Evolutionary conservation across 768 basidiomycete genomes (phyloP).

Genomic region (Termitomyces sp.): DNA sequence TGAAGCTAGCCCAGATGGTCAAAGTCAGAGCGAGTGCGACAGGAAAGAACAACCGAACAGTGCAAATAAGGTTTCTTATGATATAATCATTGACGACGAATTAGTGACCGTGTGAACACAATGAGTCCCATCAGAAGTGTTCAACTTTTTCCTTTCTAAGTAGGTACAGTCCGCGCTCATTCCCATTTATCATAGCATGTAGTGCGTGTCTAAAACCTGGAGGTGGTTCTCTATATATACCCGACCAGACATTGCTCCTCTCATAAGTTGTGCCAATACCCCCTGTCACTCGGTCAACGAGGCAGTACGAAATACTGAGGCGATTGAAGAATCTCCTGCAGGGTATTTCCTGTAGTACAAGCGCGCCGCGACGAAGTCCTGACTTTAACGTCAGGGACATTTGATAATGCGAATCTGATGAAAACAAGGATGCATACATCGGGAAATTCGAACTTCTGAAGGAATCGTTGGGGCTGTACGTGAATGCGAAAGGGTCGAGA

Average conservation of each 20-base stretch:
- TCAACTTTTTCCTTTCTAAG: constrained; percentile 8
- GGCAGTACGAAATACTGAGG: constrained; percentile 81
- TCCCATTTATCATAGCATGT: constrained; percentile 25
- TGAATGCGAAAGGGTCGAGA: constrained; percentile 47
- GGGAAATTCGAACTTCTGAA: constrained; percentile 67
- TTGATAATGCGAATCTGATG: constrained; percentile 82
- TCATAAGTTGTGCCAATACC: constrained; percentile 68
- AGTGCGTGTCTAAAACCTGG: constrained; percentile 25
- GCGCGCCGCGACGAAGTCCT: constrained; percentile 84
- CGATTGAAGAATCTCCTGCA: constrained; percentile 82
- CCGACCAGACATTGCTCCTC: constrained; percentile 68
- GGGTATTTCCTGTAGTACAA: constrained; percentile 91
- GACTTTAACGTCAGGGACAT: constrained; percentile 64
- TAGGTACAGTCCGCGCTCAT: constrained; percentile 35
- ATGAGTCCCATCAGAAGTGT: constrained; percentile 2
- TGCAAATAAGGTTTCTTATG: no score
- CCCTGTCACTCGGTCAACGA: constrained; percentile 73
- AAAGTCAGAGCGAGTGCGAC: no score
- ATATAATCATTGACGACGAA: neutral
- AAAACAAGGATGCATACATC: constrained; percentile 78
- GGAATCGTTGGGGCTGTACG: constrained; percentile 54
- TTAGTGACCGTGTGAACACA: constrained; percentile 16
- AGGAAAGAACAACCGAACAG: no score
- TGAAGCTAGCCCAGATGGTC: no score
- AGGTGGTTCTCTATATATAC: constrained; percentile 46